Evolutionary conservation across 1,284 basidiomycete species (phyloP).

Genomic region (Rhodofomes roseus): DNA sequence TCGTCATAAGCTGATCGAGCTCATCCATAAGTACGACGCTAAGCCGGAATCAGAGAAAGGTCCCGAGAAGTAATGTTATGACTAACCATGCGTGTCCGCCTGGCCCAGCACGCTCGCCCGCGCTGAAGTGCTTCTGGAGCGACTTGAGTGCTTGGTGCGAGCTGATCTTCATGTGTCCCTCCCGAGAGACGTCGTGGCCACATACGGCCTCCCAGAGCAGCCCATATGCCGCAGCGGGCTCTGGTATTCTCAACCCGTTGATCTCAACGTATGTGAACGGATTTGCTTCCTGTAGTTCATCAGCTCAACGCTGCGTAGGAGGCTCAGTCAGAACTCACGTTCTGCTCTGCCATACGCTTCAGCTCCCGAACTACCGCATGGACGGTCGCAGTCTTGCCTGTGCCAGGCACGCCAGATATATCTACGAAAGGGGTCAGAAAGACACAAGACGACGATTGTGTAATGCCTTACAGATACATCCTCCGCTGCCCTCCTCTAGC

Average conservation of each 20-base stretch:
- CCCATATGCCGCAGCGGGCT: slow-evolving; percentile 84
- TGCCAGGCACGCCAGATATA: slow-evolving; percentile 96
- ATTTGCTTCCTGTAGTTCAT: slow-evolving; percentile 67
- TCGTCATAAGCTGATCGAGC: slow-evolving; percentile 92
- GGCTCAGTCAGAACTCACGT: slow-evolving; percentile 41
- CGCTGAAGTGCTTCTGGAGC: slow-evolving; percentile 60
- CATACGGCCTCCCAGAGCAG: slow-evolving; percentile 88
- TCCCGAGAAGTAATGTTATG: background rate
- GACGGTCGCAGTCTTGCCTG: slow-evolving; percentile 98
- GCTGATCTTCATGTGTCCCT: slow-evolving; percentile 63
- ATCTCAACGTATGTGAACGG: slow-evolving; percentile 98
- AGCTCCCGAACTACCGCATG: slow-evolving; percentile 88
- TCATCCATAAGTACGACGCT: slow-evolving; percentile 99
- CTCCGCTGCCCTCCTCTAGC: slow-evolving; percentile 89
- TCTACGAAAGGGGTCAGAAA: slow-evolving; percentile 38
- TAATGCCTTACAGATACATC: slow-evolving; percentile 81
- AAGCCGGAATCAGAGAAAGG: background rate
- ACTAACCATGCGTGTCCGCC: slow-evolving; percentile 68
- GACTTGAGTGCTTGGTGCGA: slow-evolving; percentile 70
- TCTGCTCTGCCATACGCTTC: slow-evolving; percentile 79
- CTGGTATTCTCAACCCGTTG: slow-evolving; percentile 91
- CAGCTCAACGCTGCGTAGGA: background rate
- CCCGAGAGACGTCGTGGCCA: slow-evolving; percentile 59
- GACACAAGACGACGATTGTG: background rate
- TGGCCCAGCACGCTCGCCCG: slow-evolving; percentile 53